Conservation (phyloP, 306 rosid genomes). For the Oxytropis ochrocephala region DNA sequence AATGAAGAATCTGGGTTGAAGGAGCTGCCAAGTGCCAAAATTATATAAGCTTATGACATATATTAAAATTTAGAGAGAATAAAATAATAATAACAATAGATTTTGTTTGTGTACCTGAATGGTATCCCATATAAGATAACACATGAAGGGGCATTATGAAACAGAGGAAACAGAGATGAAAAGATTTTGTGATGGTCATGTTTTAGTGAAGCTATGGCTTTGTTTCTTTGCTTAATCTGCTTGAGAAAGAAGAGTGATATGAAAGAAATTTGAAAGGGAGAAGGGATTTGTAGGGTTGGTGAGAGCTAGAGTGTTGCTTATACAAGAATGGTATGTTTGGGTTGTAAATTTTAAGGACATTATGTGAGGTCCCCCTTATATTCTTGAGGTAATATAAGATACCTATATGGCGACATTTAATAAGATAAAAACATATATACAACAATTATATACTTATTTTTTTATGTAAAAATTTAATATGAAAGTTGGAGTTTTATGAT, state of each 20-base stretch:
- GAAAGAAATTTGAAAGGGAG: neutral
- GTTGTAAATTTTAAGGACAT: neutral
- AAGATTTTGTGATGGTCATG: constrained; percentile 29
- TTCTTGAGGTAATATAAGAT: neutral
- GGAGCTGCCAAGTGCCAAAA: constrained; percentile 24
- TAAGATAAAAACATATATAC: neutral
- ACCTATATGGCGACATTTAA: neutral
- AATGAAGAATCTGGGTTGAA: constrained; percentile 19
- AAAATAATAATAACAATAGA: neutral
- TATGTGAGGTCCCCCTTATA: neutral
- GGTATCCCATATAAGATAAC: constrained; percentile 26
- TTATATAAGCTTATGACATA: neutral
- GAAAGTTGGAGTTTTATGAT: no score
- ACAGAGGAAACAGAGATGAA: constrained; percentile 31
- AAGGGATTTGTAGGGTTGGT: constrained; percentile 25
- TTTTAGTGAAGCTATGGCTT: constrained; percentile 11
- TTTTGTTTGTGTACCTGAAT: constrained; percentile 29
- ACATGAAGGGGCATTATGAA: constrained; percentile 20
- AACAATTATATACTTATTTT: neutral
- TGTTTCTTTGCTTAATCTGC: neutral
- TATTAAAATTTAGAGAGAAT: neutral
- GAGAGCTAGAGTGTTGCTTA: constrained; percentile 9
- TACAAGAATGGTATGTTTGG: neutral
- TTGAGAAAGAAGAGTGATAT: neutral
- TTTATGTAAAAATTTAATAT: no score